Percentiles rank a stretch among this genome's conserved stretches.
phyloP scores from a whole-genome alignment of 306 rosid genomes.

The Quercus engelmannii region DNA sequence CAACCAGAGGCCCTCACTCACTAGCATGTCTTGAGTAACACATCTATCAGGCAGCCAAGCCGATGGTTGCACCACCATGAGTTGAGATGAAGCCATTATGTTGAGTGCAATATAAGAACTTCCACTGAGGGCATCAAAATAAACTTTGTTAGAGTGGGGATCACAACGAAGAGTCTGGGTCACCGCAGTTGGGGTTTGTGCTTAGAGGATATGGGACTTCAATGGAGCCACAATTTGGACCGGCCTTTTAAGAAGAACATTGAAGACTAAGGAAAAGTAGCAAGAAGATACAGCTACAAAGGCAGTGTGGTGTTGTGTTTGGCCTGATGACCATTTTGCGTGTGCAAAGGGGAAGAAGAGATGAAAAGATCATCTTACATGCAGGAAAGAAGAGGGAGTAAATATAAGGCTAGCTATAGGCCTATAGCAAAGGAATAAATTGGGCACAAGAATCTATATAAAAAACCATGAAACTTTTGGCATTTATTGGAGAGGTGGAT shows the following conservation, averaged over 20 bases:
- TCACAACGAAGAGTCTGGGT: constrained; percentile 63
- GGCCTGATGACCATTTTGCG: constrained; percentile 41
- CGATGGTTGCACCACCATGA: constrained; percentile 65
- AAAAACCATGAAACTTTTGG: constrained; percentile 37
- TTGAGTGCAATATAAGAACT: constrained; percentile 56
- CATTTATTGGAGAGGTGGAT: constrained; percentile 33
- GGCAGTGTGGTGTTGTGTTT: constrained; percentile 28
- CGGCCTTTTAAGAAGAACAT: constrained; percentile 56
- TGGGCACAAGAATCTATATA: constrained; percentile 45
- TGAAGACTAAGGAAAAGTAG: constrained; percentile 30
- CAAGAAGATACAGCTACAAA: constrained; percentile 28
- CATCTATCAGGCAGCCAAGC: constrained; percentile 72
- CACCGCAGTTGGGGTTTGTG: constrained; percentile 68
- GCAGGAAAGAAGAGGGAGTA: constrained; percentile 20
- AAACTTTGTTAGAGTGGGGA: constrained; percentile 43
- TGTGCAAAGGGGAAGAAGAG: constrained; percentile 23
- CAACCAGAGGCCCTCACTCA: constrained; percentile 77
- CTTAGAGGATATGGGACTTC: constrained; percentile 85
- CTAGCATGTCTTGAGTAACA: constrained; percentile 72
- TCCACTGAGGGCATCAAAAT: constrained; percentile 62
- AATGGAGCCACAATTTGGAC: constrained; percentile 72
- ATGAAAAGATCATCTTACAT: constrained; percentile 28
- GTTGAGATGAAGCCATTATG: constrained; percentile 46
- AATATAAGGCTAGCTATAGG: constrained; percentile 27
- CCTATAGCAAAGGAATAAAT: constrained; percentile 55